Evolutionary conservation across 441 rosid species (phyloP).

Genomic region (Iberis amara): DNA sequence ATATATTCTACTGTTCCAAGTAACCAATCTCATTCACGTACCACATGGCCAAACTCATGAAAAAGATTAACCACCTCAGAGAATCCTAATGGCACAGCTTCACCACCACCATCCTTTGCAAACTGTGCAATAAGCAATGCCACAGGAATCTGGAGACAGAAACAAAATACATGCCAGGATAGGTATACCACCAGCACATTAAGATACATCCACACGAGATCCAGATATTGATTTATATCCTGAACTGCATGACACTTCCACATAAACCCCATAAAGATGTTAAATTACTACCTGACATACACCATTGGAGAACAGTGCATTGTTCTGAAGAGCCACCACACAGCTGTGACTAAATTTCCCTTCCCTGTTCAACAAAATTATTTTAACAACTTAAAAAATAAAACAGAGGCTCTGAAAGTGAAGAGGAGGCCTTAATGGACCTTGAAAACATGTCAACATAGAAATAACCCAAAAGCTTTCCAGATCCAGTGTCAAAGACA

Average conservation of each 20-base stretch:
- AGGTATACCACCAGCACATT: background rate
- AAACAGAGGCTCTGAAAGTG: slow-evolving; percentile 20
- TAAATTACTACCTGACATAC: slow-evolving; percentile 49
- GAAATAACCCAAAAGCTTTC: slow-evolving; percentile 81
- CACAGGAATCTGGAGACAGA: slow-evolving; percentile 57
- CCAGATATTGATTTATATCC: slow-evolving; percentile 3
- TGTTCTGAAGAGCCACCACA: slow-evolving; percentile 81
- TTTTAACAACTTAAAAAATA: slow-evolving; percentile 11
- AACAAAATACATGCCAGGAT: slow-evolving; percentile 18
- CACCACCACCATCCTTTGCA: slow-evolving; percentile 43
- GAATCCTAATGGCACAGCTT: slow-evolving; percentile 61
- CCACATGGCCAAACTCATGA: slow-evolving; percentile 98
- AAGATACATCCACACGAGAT: slow-evolving; percentile 16
- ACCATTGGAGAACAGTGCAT: slow-evolving; percentile 53
- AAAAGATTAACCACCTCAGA: slow-evolving; percentile 85
- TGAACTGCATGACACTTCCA: background rate
- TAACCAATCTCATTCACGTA: slow-evolving; percentile 31
- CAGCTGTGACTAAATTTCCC: slow-evolving; percentile 78
- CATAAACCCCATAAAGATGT: background rate
- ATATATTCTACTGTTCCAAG: slow-evolving; percentile 7
- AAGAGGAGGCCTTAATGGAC: slow-evolving; percentile 33
- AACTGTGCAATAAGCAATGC: slow-evolving; percentile 70
- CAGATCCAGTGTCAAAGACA: slow-evolving; percentile 69
- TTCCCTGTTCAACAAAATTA: slow-evolving; percentile 50
- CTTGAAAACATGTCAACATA: slow-evolving; percentile 80